These are phyloP conservation scores for Daldinia bambusicola DNA, from an alignment of 495 filamentous ascomycete genomes.

Conservation along the genomic window DNA sequence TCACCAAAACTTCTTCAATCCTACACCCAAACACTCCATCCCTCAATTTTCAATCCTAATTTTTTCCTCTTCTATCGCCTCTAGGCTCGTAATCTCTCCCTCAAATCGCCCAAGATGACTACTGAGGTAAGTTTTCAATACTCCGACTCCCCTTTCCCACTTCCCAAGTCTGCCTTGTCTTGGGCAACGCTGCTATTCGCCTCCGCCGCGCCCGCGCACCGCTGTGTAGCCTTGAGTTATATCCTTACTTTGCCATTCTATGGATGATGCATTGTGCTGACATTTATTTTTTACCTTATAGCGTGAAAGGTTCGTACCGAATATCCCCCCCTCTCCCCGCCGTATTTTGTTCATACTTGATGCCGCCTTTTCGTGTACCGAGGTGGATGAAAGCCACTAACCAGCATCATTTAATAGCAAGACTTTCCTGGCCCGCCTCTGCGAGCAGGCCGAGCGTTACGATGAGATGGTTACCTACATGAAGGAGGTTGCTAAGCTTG, in stretches of 20 bases:
- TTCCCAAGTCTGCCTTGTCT: slow-evolving; percentile 44
- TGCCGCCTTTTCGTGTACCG: slow-evolving; percentile 15
- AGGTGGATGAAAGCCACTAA: slow-evolving; percentile 44
- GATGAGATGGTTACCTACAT: slow-evolving; percentile 99
- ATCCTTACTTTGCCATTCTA: slow-evolving; percentile 25
- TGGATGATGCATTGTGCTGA: slow-evolving; percentile 53
- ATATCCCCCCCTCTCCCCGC: slow-evolving; percentile 14
- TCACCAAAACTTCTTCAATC: slow-evolving; percentile 35
- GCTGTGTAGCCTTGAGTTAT: slow-evolving; percentile 31
- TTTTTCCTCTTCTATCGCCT: slow-evolving; percentile 46
- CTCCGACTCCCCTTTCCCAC: slow-evolving; percentile 26
- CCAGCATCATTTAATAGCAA: slow-evolving; percentile 74
- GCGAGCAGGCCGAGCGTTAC: slow-evolving; percentile 99
- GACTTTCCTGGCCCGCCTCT: slow-evolving; percentile 99
- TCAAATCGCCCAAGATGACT: slow-evolving; percentile 64
- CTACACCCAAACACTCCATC: slow-evolving; percentile 38
- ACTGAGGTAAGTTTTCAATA: slow-evolving; percentile 68
- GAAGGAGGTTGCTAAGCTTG: slow-evolving; percentile 99
- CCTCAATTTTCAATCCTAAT: slow-evolving; percentile 33
- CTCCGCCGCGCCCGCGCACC: slow-evolving; percentile 33
- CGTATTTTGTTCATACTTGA: slow-evolving; percentile 27
- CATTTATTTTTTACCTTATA: slow-evolving; percentile 51
- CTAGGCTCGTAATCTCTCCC: slow-evolving; percentile 29
- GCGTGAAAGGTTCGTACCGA: slow-evolving; percentile 81
- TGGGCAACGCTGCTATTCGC: slow-evolving; percentile 46